A percentile compares a stretch with the other conserved stretches of the same genome.
phyloP scores from a whole-genome alignment of 2,329 filamentous ascomycete species.

The Epichloe festucae region DNA sequence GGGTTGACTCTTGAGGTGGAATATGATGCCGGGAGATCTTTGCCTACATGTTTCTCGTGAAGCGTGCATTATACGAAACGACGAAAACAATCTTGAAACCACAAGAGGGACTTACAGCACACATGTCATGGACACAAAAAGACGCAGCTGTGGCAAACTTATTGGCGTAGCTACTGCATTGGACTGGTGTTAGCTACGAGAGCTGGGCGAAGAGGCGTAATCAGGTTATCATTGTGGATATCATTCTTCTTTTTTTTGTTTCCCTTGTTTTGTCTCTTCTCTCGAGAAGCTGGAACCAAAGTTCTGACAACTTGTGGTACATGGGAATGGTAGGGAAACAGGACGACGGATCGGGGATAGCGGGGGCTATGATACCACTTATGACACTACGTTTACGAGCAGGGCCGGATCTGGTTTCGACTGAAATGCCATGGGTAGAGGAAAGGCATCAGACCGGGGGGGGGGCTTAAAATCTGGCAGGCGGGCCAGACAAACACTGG shows the following conservation, averaged over 20 bases:
- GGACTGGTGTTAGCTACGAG: constrained; percentile 7
- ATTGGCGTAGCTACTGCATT: constrained; percentile 7
- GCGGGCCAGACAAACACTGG: not conserved
- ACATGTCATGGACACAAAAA: constrained; percentile 3
- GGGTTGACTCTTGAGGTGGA: constrained; percentile 14
- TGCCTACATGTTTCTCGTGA: not conserved
- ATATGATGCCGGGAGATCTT: constrained; percentile 1
- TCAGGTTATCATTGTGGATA: constrained; percentile 8
- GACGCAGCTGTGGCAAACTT: constrained; percentile 3
- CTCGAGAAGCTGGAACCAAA: constrained; percentile 6
- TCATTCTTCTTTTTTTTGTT: constrained; percentile 2
- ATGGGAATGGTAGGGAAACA: constrained; percentile 1
- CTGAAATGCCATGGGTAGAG: not conserved
- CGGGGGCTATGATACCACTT: constrained; percentile 23
- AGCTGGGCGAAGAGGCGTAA: constrained; percentile 11
- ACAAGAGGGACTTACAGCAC: constrained; percentile 1
- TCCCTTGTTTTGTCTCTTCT: constrained; percentile 4
- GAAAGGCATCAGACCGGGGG: not conserved
- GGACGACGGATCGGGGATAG: constrained; percentile 14
- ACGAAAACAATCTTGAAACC: constrained; percentile 2
- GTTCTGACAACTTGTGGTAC: constrained; percentile 13
- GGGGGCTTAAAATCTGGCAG: not conserved
- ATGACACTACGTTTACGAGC: constrained; percentile 18
- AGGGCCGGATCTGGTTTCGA: not conserved
- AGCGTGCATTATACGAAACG: constrained; percentile 1